Evolutionary conservation across 2,329 filamentous ascomycete species (phyloP).

Genomic region (Alternaria burnsii): DNA sequence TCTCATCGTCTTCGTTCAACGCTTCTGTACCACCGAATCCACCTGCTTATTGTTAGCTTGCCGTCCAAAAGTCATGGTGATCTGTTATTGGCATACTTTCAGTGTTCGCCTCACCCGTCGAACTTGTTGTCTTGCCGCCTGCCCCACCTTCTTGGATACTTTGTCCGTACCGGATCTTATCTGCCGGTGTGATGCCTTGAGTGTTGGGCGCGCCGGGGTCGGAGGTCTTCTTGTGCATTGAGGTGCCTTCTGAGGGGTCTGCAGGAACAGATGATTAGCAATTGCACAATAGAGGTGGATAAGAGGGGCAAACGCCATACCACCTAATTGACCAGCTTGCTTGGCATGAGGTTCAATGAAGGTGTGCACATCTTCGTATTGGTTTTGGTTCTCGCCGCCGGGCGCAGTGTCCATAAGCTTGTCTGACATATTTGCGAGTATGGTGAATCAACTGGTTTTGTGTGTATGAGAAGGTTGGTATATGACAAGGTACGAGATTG

Average conservation of each 20-base stretch:
- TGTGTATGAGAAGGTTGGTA: neutral
- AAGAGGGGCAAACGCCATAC: slow-evolving; percentile 43
- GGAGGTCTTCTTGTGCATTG: slow-evolving; percentile 25
- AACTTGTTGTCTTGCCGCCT: slow-evolving; percentile 61
- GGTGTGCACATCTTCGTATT: slow-evolving; percentile 68
- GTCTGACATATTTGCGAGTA: slow-evolving; percentile 55
- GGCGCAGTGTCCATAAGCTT: slow-evolving; percentile 66
- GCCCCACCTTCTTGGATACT: slow-evolving; percentile 64
- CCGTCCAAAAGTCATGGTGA: neutral
- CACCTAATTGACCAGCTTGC: slow-evolving; percentile 65
- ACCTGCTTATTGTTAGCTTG: slow-evolving; percentile 11
- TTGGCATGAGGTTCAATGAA: slow-evolving; percentile 61
- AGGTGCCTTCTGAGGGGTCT: slow-evolving; percentile 20
- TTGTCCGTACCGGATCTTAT: slow-evolving; percentile 65
- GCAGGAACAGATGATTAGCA: neutral
- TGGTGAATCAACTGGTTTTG: neutral
- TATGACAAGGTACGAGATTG: neutral
- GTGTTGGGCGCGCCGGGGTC: slow-evolving; percentile 54
- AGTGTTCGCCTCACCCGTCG: slow-evolving; percentile 47
- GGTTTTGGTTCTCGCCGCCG: slow-evolving; percentile 65
- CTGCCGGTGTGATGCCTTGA: slow-evolving; percentile 51
- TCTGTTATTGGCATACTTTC: slow-evolving; percentile 44
- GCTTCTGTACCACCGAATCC: slow-evolving; percentile 54
- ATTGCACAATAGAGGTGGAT: neutral
- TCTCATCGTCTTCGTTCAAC: slow-evolving; percentile 49